phyloP scores from a whole-genome alignment of 208 protist genomes.

The Crithidia bombi region DNA sequence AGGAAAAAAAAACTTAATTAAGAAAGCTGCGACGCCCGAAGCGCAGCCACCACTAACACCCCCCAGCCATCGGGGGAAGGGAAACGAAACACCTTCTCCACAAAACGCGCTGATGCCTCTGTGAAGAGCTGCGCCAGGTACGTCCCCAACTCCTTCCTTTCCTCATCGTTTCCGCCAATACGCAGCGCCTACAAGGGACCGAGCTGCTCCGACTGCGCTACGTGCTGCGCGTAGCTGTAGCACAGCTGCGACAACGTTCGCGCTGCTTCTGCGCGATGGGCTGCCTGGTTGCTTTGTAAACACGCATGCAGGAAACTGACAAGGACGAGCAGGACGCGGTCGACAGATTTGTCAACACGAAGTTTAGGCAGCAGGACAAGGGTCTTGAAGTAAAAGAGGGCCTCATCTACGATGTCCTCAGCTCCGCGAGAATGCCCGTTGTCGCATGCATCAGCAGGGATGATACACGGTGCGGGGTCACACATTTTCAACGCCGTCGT shows the following conservation, averaged over 20 bases:
- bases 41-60: background rate
- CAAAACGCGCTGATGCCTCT: background rate
- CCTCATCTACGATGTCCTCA: constrained; percentile 5
- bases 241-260: background rate
- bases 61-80: background rate
- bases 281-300: background rate
- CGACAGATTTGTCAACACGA: background rate
- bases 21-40: background rate
- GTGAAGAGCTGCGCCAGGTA: background rate
- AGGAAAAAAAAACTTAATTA: too few relatives aligned
- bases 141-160: background rate
- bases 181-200: background rate
- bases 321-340: background rate
- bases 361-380: background rate
- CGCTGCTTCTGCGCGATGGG: background rate
- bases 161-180: background rate
- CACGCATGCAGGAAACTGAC: background rate
- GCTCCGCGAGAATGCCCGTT: background rate
- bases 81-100: background rate
- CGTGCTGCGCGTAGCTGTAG: background rate
- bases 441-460: background rate
- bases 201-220: background rate
- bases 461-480: background rate
- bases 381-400: background rate
- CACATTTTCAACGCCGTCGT: background rate